Base-by-base conservation (phyloP, 2,329 filamentous ascomycete species). In the Camptophora hylomeconis region DNA sequence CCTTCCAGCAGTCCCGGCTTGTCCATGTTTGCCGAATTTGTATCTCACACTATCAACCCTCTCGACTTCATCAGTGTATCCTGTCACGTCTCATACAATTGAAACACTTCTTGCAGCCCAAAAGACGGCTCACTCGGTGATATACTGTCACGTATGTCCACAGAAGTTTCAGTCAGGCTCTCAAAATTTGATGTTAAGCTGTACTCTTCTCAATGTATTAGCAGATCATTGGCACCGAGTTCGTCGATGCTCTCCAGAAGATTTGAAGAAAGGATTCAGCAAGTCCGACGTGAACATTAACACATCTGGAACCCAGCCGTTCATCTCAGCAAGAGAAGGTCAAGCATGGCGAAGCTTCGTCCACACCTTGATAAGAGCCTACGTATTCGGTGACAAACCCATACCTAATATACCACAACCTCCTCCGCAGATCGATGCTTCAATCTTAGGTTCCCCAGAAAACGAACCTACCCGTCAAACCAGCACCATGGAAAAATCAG, bases 171-270 rank as follows among this genome's bases (percentile, higher is more conserved):
- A 54, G 18, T 54, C 56, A 1, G 51, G 52, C 5, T 41, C 57
- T 14, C 58, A 61, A 34, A 63, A 63, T 29, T 50, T 62, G 24
- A 61, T 60, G 55, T 50, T 62, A 26, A 50, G 52, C n/a, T 53
- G 53, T 8, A 60, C 58, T 7, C 44, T 62, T 8, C 41, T 63
- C 24, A 61, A 50, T n/a, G 51, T 60, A 12, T 39, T 59, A 11
- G 56, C 54, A 13, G 58, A 61, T 32, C 44, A 51, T 14, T 63
- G 59, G 59, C 44, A 58, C 7, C 50, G 52, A 2, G 45, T 61
- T 11, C 53, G 46, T 13, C 45, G 51, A 27, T 45, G 47, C 14
- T 47, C 55, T 24, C 38, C 56, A 7, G 40, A 44, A 26, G 50
- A 56, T 8, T 38, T 63, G 8, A 52, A 53, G 6, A 48, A 42